Conservation (phyloP, 1,284 basidiomycete genomes). For the Rhodofomes roseus region DNA sequence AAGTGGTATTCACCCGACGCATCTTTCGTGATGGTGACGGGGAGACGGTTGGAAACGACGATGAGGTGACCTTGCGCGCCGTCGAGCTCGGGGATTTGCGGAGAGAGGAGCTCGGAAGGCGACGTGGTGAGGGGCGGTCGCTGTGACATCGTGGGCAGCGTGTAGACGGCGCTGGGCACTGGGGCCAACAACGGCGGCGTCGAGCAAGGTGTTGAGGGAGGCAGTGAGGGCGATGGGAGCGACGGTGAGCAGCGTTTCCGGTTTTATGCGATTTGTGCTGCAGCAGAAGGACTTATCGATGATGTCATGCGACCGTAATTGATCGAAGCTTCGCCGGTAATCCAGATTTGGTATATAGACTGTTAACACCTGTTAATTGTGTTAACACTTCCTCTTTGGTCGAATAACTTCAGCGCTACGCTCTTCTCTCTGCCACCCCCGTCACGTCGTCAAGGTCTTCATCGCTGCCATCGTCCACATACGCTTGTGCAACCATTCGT, state of each 20-base stretch:
- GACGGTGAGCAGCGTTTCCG: background rate
- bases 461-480: background rate
- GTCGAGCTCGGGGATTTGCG: conserved; percentile 28
- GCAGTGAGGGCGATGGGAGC: background rate
- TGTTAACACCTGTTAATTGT: no score
- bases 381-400: no score
- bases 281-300: conserved; percentile 4
- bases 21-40: conserved; percentile 90
- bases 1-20: conserved; percentile 87
- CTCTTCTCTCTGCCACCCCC: background rate
- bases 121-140: conserved; percentile 9
- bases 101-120: conserved; percentile 17
- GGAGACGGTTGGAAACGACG: conserved; percentile 94
- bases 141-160: background rate
- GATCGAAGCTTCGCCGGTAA: background rate
- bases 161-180: background rate
- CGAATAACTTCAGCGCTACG: no score
- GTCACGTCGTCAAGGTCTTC: background rate
- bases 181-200: no score
- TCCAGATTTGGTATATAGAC: background rate
- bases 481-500: conserved; percentile 2
- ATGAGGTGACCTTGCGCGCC: conserved; percentile 71
- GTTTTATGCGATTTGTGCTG: background rate
- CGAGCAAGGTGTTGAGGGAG: background rate
- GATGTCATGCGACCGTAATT: conserved; percentile 4